Conservation (phyloP, 1,284 basidiomycete genomes). For the Marasmius oreades region DNA sequence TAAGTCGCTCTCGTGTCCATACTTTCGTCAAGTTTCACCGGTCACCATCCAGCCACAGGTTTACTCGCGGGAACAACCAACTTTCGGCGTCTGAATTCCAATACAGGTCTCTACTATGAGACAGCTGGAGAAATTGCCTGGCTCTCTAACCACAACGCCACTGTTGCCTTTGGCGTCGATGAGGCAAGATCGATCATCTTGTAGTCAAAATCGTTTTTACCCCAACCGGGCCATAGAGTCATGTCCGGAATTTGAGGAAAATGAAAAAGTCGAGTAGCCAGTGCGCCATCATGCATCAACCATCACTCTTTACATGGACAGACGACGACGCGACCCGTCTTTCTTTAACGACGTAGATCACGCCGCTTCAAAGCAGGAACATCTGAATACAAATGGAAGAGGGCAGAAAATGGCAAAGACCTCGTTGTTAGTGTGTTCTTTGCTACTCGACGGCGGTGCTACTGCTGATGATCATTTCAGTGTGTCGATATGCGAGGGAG, state of each 20-base stretch:
- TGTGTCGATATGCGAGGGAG: constrained; percentile 47
- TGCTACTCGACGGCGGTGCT: not conserved
- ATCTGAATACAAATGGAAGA: constrained; percentile 59
- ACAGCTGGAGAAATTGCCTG: constrained; percentile 52
- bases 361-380: constrained; percentile 50
- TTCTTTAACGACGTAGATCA: constrained; percentile 30
- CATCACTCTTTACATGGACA: too few species aligned
- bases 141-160: constrained; percentile 41
- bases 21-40: constrained; percentile 42
- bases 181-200: constrained; percentile 29
- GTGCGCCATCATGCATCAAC: constrained; percentile 28
- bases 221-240: constrained; percentile 28
- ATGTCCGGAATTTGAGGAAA: constrained; percentile 46
- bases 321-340: too few species aligned
- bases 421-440: constrained; percentile 41
- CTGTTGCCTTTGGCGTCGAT: constrained; percentile 47
- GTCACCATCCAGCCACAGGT: constrained; percentile 49
- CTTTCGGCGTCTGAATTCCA: constrained; percentile 45
- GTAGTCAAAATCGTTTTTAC: not conserved
- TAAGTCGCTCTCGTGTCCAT: constrained; percentile 15
- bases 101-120: constrained; percentile 42
- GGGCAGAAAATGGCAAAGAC: constrained; percentile 39
- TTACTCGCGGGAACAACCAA: constrained; percentile 40
- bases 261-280: constrained; percentile 47
- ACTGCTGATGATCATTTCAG: constrained; percentile 26